Conservation (phyloP, 805 yeast species). For the Pichia ethanolica region DNA sequence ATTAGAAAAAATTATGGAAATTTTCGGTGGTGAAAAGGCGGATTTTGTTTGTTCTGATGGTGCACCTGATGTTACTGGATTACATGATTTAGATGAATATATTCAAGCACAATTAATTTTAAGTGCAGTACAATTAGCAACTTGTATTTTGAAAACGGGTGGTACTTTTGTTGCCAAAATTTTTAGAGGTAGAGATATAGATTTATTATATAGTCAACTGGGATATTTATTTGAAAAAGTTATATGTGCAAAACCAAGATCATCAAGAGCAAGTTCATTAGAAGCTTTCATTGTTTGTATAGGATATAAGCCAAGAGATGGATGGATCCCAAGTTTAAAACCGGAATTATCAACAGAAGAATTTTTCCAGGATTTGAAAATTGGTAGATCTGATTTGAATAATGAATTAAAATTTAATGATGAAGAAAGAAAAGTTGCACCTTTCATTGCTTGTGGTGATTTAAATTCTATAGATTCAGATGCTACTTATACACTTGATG, state of each 20-base stretch:
- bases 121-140: slow-evolving; percentile 86
- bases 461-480: slow-evolving; percentile 80
- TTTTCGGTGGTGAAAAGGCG: slow-evolving; percentile 88
- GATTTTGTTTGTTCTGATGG: slow-evolving; percentile 97
- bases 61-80: slow-evolving; percentile 97
- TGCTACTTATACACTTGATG: slow-evolving; percentile 73
- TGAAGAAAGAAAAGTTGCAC: slow-evolving; percentile 74
- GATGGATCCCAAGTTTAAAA: slow-evolving; percentile 67
- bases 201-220: slow-evolving; percentile 84
- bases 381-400: slow-evolving; percentile 46
- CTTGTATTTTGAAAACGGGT: slow-evolving; percentile 80
- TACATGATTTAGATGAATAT: slow-evolving; percentile 94
- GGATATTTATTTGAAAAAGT: slow-evolving; percentile 81
- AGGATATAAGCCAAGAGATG: slow-evolving; percentile 74
- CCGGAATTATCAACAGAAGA: slow-evolving; percentile 63
- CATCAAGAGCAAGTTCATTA: slow-evolving; percentile 88
- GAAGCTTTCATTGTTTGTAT: slow-evolving; percentile 92
- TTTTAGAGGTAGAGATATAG: slow-evolving; percentile 93
- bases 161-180: slow-evolving; percentile 95
- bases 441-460: slow-evolving; percentile 95
- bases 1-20: slow-evolving; percentile 59
- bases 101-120: slow-evolving; percentile 91
- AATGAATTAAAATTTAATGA: slow-evolving; percentile 40
- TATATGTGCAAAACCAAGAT: slow-evolving; percentile 92
- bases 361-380: slow-evolving; percentile 58